Conservation (phyloP, 306 rosid genomes). For the Inga oerstediana region DNA sequence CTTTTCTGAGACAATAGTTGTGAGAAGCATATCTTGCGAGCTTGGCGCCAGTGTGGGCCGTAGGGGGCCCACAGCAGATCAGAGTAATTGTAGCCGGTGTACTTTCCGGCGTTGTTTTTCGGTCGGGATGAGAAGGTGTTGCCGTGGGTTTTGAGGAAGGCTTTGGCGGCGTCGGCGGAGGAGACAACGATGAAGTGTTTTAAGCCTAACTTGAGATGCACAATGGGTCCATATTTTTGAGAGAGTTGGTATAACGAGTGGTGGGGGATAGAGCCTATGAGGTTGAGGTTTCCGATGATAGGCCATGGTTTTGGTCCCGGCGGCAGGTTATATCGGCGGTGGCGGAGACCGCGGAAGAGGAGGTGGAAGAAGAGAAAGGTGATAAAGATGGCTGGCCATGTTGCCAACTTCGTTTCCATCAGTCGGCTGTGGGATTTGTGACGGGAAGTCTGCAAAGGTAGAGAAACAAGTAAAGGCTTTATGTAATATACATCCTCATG, state of each 20-base stretch:
- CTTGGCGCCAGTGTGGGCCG: constrained; percentile 52
- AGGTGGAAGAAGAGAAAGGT: constrained; percentile 26
- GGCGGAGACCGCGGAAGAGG: constrained; percentile 13
- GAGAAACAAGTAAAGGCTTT: too few species aligned
- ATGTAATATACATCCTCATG: too few species aligned
- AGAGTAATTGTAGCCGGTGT: constrained; percentile 55
- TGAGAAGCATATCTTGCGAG: too few species aligned
- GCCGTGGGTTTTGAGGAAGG: constrained; percentile 55
- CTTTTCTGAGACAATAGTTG: too few species aligned
- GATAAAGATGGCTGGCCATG: constrained; percentile 40
- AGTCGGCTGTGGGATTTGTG: not conserved
- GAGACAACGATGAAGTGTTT: constrained; percentile 48
- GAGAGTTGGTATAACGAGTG: constrained; percentile 46
- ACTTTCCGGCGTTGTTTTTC: constrained; percentile 47
- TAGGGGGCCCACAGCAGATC: constrained; percentile 61
- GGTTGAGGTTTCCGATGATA: constrained; percentile 62
- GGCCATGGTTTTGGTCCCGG: constrained; percentile 77
- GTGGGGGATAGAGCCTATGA: constrained; percentile 54
- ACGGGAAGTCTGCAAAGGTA: not conserved
- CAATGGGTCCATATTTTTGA: constrained; percentile 52
- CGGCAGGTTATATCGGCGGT: constrained; percentile 37
- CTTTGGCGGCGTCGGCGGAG: constrained; percentile 51
- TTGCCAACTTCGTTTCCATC: constrained; percentile 4
- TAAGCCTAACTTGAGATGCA: constrained; percentile 53
- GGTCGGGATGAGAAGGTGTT: constrained; percentile 41